A percentile compares a stretch with the other conserved stretches of the same genome.
phyloP scores from a whole-genome alignment of 2,329 filamentous ascomycete species.

The Pseudogymnoascus sp. region DNA sequence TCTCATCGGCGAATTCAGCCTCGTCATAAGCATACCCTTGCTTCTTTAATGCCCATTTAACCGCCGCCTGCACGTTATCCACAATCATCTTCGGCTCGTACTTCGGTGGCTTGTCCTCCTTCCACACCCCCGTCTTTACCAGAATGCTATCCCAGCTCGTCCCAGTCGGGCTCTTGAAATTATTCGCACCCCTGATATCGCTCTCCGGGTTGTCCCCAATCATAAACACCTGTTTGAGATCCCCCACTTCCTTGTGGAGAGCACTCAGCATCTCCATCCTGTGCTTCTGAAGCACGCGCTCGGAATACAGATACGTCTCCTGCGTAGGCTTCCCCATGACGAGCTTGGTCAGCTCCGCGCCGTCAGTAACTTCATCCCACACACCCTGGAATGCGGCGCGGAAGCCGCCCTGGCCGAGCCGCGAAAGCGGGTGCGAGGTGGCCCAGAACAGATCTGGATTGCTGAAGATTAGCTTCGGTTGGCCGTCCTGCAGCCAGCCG shows the following conservation, averaged over 20 bases:
- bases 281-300: slow-evolving; percentile 61
- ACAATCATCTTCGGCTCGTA: slow-evolving; percentile 59
- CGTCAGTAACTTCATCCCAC: slow-evolving; percentile 66
- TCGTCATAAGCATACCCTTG: slow-evolving; percentile 32
- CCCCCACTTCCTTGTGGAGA: slow-evolving; percentile 27
- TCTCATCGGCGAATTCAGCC: slow-evolving; percentile 1
- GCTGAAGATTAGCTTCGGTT: slow-evolving; percentile 77
- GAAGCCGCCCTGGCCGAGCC: slow-evolving; percentile 89
- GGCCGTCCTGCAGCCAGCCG: slow-evolving; percentile 76
- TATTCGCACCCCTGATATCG: slow-evolving; percentile 83
- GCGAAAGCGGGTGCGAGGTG: slow-evolving; percentile 73
- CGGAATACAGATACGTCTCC: slow-evolving; percentile 76
- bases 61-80: slow-evolving; percentile 68
- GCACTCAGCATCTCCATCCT: slow-evolving; percentile 30
- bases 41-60: slow-evolving; percentile 64
- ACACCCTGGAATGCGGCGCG: slow-evolving; percentile 72
- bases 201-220: slow-evolving; percentile 84
- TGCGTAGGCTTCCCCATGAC: slow-evolving; percentile 78
- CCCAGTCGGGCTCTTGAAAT: slow-evolving; percentile 57
- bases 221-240: slow-evolving; percentile 81
- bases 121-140: slow-evolving; percentile 74
- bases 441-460: slow-evolving; percentile 91
- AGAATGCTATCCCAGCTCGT: slow-evolving; percentile 73
- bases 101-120: slow-evolving; percentile 45
- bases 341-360: slow-evolving; percentile 50